Base-by-base conservation (phyloP, 2,329 filamentous ascomycete species). In the Emydomyces testavorans region DNA sequence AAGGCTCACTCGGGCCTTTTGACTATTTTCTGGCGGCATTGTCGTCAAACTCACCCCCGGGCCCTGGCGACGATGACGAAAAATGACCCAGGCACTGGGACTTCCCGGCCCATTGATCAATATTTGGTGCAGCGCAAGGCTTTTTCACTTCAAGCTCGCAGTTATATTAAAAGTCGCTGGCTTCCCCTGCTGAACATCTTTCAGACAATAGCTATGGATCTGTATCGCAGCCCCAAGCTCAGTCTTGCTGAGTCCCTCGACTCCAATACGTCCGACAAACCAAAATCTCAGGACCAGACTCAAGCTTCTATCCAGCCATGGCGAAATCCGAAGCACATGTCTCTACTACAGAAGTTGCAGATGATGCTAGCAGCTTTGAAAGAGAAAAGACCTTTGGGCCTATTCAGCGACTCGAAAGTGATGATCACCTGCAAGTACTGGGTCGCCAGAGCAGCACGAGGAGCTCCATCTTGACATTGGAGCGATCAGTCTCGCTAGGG, bases 401-500 rank as follows among this genome's bases (percentile, higher is more conserved):
- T 13, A 49, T 52, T 29, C n/a, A 38, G 3, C n/a, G 18, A 1
- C 21, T 34, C 3, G 32, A 42, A 42, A 16, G 21, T 8, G 10
- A 18, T 7, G 31, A 28, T n/a, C 20, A 16, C 6, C 5, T 2
- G 11, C 37, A 29, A 8, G 34, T 29, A 8, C 21, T 34, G 6
- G 46, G 24, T 10, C 46, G 40, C 11, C 46, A 32, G n/a, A 31
- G 20, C 20, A 51, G 49, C 28, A 20, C 13, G 4, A 26, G 42
- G 28, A 50, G 46, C 36, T 45, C 49, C 23, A 32, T 18, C 8
- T 51, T n/a, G n/a, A n/a, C 50, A n/a, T 21, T 53, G 4, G 42
- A 51, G 23, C 38, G 52, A 26, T 45, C 43, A 8, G 43, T 23
- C 16, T 54, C 52, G 15, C 28, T 54, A 24, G 48, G 48, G 2